A percentile compares a stretch with the other conserved stretches of the same genome.
phyloP scores from a whole-genome alignment of 805 yeast genomes.

The Teunomyces gatunensis region DNA sequence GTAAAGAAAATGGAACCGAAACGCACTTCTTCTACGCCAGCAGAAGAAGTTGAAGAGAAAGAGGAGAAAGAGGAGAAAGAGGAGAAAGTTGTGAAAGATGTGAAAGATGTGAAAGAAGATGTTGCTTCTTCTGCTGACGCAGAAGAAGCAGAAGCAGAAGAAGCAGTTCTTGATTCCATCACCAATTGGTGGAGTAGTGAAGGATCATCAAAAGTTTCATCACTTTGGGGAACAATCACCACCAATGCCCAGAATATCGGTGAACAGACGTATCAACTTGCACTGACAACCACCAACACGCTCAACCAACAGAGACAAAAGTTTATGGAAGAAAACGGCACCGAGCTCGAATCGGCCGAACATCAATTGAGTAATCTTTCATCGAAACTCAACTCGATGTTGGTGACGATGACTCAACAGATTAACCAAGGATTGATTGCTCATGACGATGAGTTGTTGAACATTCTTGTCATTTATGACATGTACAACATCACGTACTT shows the following conservation, averaged over 20 bases:
- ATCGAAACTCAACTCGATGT: slow-evolving; percentile 29
- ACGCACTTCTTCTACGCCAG: neutral
- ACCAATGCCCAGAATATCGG: slow-evolving; percentile 47
- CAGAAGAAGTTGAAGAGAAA: slow-evolving; percentile 4
- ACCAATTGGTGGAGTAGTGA: slow-evolving; percentile 74
- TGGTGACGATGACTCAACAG: slow-evolving; percentile 39
- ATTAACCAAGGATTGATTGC: slow-evolving; percentile 53
- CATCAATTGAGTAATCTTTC: slow-evolving; percentile 29
- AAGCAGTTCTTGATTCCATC: slow-evolving; percentile 15
- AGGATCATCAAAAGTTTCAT: slow-evolving; percentile 63
- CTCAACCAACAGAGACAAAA: slow-evolving; percentile 40
- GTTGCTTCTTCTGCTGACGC: neutral
- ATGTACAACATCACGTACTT: slow-evolving; percentile 51
- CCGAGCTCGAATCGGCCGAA: slow-evolving; percentile 14
- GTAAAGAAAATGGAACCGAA: slow-evolving; percentile 32
- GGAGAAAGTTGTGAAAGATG: no score
- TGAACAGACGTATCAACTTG: slow-evolving; percentile 50
- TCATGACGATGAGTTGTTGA: slow-evolving; percentile 48
- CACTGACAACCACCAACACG: slow-evolving; percentile 43
- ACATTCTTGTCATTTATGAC: slow-evolving; percentile 58
- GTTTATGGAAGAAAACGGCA: slow-evolving; percentile 24
- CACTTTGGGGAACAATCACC: slow-evolving; percentile 67
- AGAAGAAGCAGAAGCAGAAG: neutral
- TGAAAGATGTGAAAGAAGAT: neutral
- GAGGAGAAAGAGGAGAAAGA: no score